A percentile compares a stretch with the other conserved stretches of the same genome.
Conservation (phyloP, 2,329 filamentous ascomycete species). For the Ascochyta viciae-villosae region DNA sequence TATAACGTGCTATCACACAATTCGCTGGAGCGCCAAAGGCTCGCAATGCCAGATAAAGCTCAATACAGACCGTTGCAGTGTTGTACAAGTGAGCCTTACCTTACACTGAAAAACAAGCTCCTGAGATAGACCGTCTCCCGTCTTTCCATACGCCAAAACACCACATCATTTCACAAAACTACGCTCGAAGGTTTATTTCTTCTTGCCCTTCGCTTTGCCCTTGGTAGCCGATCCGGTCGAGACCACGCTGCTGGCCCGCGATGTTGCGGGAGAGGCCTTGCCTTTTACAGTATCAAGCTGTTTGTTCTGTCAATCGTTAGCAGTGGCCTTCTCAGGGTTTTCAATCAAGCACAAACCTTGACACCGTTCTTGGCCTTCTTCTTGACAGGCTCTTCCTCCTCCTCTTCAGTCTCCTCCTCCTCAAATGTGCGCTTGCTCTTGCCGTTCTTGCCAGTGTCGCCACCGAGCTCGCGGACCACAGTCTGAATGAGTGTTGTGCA, state of each 20-base stretch:
- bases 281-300: constrained; percentile 87
- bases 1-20: constrained; percentile 1
- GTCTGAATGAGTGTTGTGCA: constrained; percentile 95
- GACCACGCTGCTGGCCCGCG: constrained; percentile 85
- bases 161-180: constrained; percentile 14
- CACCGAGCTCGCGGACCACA: constrained; percentile 91
- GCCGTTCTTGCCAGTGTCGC: constrained; percentile 62
- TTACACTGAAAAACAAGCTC: neutral
- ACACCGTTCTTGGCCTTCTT: constrained; percentile 92
- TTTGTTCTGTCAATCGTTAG: constrained; percentile 74
- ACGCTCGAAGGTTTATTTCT: constrained; percentile 46
- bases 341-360: constrained; percentile 67
- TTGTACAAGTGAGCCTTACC: constrained; percentile 8
- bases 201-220: constrained; percentile 59
- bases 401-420: constrained; percentile 81
- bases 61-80: constrained; percentile 4
- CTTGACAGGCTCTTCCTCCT: constrained; percentile 81
- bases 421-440: constrained; percentile 79
- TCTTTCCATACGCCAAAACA: constrained; percentile 22
- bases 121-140: neutral
- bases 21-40: neutral
- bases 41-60: neutral
- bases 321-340: neutral
- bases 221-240: constrained; percentile 69
- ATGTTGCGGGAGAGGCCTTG: constrained; percentile 75